These are phyloP conservation scores for Rhodomyrtus psidioides DNA, from an alignment of 441 rosid species.

Conservation along the genomic window DNA sequence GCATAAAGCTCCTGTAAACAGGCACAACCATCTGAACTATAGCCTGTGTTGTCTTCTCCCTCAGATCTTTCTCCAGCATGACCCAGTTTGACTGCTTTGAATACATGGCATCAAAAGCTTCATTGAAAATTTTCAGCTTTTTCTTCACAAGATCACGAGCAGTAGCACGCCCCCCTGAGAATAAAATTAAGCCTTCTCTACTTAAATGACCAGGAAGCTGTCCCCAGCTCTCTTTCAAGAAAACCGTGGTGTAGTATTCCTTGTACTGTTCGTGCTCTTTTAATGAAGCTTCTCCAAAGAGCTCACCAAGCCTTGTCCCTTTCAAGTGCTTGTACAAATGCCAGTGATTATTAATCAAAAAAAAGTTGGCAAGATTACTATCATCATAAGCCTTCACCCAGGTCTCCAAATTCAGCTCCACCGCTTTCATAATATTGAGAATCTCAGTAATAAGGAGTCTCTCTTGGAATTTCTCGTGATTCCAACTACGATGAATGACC, in stretches of 20 bases:
- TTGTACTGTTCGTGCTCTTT: slow-evolving; percentile 81
- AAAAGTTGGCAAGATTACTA: slow-evolving; percentile 43
- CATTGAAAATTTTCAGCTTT: slow-evolving; percentile 78
- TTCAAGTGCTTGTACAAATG: slow-evolving; percentile 78
- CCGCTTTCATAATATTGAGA: slow-evolving; percentile 54
- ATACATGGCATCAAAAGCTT: slow-evolving; percentile 76
- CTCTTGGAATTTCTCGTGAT: slow-evolving; percentile 84
- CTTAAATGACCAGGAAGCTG: slow-evolving; percentile 85
- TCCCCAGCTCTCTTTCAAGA: slow-evolving; percentile 86
- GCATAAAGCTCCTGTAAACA: slow-evolving; percentile 94
- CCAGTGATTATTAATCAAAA: slow-evolving; percentile 88
- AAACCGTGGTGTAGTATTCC: slow-evolving; percentile 51
- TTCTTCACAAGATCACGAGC: slow-evolving; percentile 99
- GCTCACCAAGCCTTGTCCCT: slow-evolving; percentile 79
- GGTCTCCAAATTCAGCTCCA: slow-evolving; percentile 61
- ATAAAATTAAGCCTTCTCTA: slow-evolving; percentile 84
- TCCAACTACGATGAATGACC: slow-evolving; percentile 89
- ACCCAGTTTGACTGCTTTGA: slow-evolving; percentile 76
- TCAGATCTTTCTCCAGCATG: slow-evolving; percentile 66
- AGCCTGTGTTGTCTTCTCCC: slow-evolving; percentile 76
- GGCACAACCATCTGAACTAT: slow-evolving; percentile 79
- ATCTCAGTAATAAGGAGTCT: slow-evolving; percentile 62
- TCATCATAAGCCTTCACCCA: slow-evolving; percentile 84
- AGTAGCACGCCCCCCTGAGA: slow-evolving; percentile 97
- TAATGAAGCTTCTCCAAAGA: slow-evolving; percentile 77